phyloP scores from a whole-genome alignment of 345 rosid species.

The Sonneratia alba region DNA sequence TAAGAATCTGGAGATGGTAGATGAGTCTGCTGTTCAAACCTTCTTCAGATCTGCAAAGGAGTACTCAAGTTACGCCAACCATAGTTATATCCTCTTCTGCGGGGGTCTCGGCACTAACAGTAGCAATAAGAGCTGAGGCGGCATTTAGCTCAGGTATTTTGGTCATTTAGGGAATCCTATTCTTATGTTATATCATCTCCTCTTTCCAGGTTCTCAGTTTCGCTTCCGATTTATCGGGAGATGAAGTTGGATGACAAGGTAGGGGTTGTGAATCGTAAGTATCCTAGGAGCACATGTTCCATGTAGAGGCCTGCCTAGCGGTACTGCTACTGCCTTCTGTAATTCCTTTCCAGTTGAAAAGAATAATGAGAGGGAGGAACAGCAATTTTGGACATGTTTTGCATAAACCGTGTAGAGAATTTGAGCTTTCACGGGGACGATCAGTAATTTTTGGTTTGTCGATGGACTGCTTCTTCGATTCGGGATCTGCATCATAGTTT shows the following conservation, averaged over 20 bases:
- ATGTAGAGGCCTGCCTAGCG: slow-evolving; percentile 39
- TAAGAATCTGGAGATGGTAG: slow-evolving; percentile 95
- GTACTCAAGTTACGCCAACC: slow-evolving; percentile 93
- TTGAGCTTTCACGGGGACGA: too few species aligned
- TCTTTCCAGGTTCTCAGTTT: neutral
- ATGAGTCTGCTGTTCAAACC: slow-evolving; percentile 94
- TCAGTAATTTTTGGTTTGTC: too few species aligned
- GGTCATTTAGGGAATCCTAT: neutral
- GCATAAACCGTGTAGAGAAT: too few species aligned
- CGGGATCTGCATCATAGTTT: too few species aligned
- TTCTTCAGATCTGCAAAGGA: slow-evolving; percentile 98
- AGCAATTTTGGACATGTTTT: too few species aligned
- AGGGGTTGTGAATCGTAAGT: slow-evolving; percentile 11
- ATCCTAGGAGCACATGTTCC: slow-evolving; percentile 24
- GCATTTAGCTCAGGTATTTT: neutral
- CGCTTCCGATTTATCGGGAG: neutral
- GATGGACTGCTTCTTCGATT: too few species aligned
- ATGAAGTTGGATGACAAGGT: neutral
- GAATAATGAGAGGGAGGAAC: slow-evolving; percentile 29
- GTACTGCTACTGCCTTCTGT: slow-evolving; percentile 22
- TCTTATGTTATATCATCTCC: neutral
- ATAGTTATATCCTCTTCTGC: slow-evolving; percentile 93
- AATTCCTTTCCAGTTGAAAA: slow-evolving; percentile 18
- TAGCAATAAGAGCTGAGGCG: slow-evolving; percentile 37
- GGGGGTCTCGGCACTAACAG: slow-evolving; percentile 62